Conservation (phyloP, 2,329 filamentous ascomycete genomes). For the Colletotrichum endophyticum region DNA sequence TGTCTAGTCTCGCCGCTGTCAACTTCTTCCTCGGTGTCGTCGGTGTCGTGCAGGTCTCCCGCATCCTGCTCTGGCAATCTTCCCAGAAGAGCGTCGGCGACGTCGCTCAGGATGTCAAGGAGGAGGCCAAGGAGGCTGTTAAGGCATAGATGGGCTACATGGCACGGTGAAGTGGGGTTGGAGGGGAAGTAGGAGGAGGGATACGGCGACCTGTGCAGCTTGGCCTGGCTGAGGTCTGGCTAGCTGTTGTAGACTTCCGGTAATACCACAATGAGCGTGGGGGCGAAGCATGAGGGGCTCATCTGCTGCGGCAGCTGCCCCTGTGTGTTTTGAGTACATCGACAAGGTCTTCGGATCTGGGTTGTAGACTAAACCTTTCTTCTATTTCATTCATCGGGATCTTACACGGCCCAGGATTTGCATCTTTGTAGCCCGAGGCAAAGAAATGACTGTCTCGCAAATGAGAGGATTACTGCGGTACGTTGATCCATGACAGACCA, state of each 20-base stretch:
- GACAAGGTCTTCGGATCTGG: not conserved
- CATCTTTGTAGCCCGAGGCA: not conserved
- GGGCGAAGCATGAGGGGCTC: not conserved
- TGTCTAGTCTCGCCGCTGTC: slow-evolving; percentile 79
- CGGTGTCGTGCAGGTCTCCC: slow-evolving; percentile 79
- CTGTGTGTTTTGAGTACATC: not conserved
- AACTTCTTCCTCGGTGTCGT: slow-evolving; percentile 98
- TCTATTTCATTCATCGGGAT: not conserved
- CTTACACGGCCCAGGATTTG: not conserved
- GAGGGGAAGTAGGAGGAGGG: not conserved
- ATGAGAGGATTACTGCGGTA: not conserved
- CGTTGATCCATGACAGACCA: not conserved
- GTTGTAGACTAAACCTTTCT: not conserved
- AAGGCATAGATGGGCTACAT: not conserved
- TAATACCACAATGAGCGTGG: not conserved
- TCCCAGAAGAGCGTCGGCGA: slow-evolving; percentile 52
- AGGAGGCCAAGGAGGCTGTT: slow-evolving; percentile 34
- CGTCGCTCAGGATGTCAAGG: slow-evolving; percentile 45
- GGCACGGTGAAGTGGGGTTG: not conserved
- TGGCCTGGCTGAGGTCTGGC: not conserved
- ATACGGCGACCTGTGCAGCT: not conserved
- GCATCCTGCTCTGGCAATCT: slow-evolving; percentile 73
- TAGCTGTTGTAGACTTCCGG: not conserved
- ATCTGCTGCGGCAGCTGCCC: not conserved
- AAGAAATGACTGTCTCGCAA: not conserved